phyloP scores from a whole-genome alignment of 306 rosid species.

The Canavalia gladiata region DNA sequence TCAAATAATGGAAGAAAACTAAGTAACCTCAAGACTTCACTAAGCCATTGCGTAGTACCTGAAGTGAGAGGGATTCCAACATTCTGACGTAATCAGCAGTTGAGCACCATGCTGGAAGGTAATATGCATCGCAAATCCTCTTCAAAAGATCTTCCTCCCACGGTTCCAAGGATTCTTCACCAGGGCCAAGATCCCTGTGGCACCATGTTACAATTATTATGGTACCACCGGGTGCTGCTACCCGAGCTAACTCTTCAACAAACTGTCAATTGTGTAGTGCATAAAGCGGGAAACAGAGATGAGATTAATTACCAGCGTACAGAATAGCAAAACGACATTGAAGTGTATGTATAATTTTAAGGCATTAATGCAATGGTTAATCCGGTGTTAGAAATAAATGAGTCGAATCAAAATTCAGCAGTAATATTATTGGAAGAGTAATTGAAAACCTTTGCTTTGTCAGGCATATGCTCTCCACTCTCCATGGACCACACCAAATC shows the following conservation, averaged over 20 bases:
- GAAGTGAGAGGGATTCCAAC: conserved; percentile 64
- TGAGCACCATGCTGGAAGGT: conserved; percentile 98
- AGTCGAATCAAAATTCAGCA: not conserved
- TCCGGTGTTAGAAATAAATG: not conserved
- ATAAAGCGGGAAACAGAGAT: conserved; percentile 16
- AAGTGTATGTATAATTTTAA: not conserved
- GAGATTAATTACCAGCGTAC: conserved; percentile 22
- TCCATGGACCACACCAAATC: conserved; percentile 98
- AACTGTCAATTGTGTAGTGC: conserved; percentile 58
- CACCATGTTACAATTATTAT: conserved; percentile 95
- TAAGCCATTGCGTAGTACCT: conserved; percentile 47
- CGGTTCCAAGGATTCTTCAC: conserved; percentile 65
- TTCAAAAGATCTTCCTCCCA: conserved; percentile 79
- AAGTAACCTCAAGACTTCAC: not conserved
- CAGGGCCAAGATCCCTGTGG: conserved; percentile 82
- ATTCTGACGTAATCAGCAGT: conserved; percentile 77
- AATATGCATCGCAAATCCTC: conserved; percentile 78
- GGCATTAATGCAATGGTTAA: not conserved
- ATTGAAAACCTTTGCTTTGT: conserved; percentile 75
- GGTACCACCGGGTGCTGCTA: conserved; percentile 89
- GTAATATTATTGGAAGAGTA: not conserved
- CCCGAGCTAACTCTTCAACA: conserved; percentile 83
- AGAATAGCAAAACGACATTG: not conserved
- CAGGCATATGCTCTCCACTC: conserved; percentile 99
- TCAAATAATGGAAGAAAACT: not conserved